Evolutionary conservation across 2,329 filamentous ascomycete species (phyloP).

Genomic region (Pseudogymnoascus pannorum): DNA sequence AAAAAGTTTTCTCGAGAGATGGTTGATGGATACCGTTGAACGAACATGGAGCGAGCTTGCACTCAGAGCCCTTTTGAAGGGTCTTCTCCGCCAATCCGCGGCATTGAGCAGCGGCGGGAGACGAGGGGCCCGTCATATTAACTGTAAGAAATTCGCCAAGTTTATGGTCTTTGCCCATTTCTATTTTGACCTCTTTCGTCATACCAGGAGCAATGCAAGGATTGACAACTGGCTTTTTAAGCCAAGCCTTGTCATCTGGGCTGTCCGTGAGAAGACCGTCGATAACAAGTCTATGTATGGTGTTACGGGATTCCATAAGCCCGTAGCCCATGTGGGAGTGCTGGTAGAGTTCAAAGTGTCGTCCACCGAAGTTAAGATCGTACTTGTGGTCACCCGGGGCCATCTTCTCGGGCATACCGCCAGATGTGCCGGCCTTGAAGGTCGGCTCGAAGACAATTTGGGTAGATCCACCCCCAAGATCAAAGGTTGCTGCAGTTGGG

Average conservation of each 20-base stretch:
- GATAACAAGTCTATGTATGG: slow-evolving; percentile 71
- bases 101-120: slow-evolving; percentile 75
- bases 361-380: slow-evolving; percentile 79
- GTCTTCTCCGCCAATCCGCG: slow-evolving; percentile 86
- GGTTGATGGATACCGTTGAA: slow-evolving; percentile 98
- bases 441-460: slow-evolving; percentile 98
- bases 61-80: slow-evolving; percentile 76
- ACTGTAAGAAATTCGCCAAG: slow-evolving; percentile 60
- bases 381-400: slow-evolving; percentile 95
- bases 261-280: slow-evolving; percentile 62
- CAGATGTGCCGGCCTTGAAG: slow-evolving; percentile 66
- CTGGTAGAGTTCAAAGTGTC: slow-evolving; percentile 89
- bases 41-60: slow-evolving; percentile 82
- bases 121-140: slow-evolving; percentile 79
- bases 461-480: slow-evolving; percentile 92
- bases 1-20: slow-evolving; percentile 83
- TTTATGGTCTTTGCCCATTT: slow-evolving; percentile 57
- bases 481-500: slow-evolving; percentile 89
- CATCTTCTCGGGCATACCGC: slow-evolving; percentile 80
- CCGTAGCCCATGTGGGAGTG: slow-evolving; percentile 97
- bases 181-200: slow-evolving; percentile 64
- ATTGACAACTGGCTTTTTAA: slow-evolving; percentile 64
- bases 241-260: slow-evolving; percentile 56
- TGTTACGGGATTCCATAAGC: slow-evolving; percentile 86
- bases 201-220: slow-evolving; percentile 82